phyloP scores from a whole-genome alignment of 352 stramenopile genomes.

The Phytopythium ostracodes region DNA sequence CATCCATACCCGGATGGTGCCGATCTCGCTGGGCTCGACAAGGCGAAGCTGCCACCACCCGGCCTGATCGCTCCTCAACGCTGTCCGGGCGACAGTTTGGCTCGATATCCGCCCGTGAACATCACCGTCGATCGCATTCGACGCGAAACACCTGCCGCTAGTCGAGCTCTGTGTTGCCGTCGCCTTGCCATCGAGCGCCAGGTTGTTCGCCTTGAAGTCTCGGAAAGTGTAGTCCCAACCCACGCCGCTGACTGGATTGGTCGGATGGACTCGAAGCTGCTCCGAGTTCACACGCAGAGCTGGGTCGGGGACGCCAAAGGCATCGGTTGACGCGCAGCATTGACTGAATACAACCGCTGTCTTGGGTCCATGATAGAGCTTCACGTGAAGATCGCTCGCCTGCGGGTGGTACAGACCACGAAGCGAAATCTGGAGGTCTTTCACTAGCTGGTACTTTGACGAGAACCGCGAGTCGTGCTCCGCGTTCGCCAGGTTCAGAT shows the following conservation, averaged over 20 bases:
- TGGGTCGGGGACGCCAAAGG: constrained; percentile 40
- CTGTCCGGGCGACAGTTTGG: constrained; percentile 50
- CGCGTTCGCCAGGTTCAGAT: constrained; percentile 30
- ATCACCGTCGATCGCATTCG: constrained; percentile 65
- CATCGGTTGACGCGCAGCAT: constrained; percentile 35
- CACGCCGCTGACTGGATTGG: constrained; percentile 55
- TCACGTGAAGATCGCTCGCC: constrained; percentile 43
- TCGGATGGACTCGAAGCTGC: constrained; percentile 31
- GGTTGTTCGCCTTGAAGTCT: constrained; percentile 44
- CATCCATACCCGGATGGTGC: constrained; percentile 62
- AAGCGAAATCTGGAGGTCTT: constrained; percentile 44
- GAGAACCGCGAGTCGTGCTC: constrained; percentile 31
- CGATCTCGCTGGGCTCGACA: constrained; percentile 32
- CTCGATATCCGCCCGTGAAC: constrained; percentile 36
- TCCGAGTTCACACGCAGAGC: constrained; percentile 36
- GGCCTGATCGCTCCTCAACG: constrained; percentile 13
- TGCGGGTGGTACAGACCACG: constrained; percentile 66
- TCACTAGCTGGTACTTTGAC: constrained; percentile 58
- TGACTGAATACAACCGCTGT: constrained; percentile 35
- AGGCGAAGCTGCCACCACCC: constrained; percentile 76
- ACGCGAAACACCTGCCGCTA: constrained; percentile 38
- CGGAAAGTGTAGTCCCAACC: constrained; percentile 72
- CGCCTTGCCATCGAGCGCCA: constrained; percentile 44
- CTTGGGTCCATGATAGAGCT: constrained; percentile 45
- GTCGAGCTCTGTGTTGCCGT: constrained; percentile 69